A percentile compares a stretch with the other conserved stretches of the same genome.
phyloP scores from a whole-genome alignment of 2,329 filamentous ascomycete genomes.

The Exophiala mesophila region DNA sequence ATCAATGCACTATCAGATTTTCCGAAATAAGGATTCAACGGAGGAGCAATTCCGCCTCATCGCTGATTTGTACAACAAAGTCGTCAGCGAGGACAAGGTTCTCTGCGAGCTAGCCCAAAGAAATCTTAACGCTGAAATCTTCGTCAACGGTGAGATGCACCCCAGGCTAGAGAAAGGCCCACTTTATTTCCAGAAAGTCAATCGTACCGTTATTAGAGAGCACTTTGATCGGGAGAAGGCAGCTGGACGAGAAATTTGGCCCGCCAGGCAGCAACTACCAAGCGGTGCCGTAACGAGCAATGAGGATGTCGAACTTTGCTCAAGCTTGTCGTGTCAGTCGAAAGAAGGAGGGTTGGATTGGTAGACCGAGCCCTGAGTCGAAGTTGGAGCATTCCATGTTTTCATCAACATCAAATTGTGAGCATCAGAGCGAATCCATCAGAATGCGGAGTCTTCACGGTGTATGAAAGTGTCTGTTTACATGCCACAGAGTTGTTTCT shows the following conservation, averaged over 20 bases:
- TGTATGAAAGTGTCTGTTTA: too few species aligned
- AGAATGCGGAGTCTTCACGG: too few species aligned
- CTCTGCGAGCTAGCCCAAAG: conserved; percentile 56
- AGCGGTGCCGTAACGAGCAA: conserved; percentile 14
- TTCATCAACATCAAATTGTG: too few species aligned
- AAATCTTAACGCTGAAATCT: conserved; percentile 59
- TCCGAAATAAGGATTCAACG: conserved; percentile 54
- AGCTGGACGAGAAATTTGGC: conserved; percentile 49
- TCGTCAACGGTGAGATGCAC: conserved; percentile 60
- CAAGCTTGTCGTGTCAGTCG: conserved; percentile 12
- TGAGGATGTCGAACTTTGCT: conserved; percentile 20
- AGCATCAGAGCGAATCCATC: too few species aligned
- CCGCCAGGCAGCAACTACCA: conserved; percentile 30
- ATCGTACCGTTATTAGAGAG: conserved; percentile 46
- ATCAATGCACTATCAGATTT: conserved; percentile 60
- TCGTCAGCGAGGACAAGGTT: conserved; percentile 61
- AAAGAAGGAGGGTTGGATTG: not conserved
- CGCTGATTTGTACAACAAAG: conserved; percentile 57
- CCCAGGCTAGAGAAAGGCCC: conserved; percentile 57
- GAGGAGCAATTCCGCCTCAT: conserved; percentile 56
- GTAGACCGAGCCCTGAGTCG: too few species aligned
- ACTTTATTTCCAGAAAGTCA: conserved; percentile 51
- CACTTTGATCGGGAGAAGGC: conserved; percentile 47
- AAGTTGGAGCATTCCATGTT: too few species aligned
- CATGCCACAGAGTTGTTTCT: too few species aligned